These are phyloP conservation scores for Triticum timopheevii DNA, from an alignment of 176 grass and related monocot species.

Conservation along the genomic window DNA sequence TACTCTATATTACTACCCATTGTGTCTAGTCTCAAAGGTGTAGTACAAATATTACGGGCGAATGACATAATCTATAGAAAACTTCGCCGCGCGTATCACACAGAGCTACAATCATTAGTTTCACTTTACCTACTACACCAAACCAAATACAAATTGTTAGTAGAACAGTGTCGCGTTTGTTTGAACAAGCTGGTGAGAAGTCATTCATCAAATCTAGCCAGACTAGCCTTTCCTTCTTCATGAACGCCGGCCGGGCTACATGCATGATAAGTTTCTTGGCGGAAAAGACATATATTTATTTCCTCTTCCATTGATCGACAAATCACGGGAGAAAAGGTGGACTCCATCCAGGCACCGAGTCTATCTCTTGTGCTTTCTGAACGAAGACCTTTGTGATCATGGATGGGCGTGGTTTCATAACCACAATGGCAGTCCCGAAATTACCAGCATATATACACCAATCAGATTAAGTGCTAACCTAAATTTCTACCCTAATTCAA, in stretches of 20 bases:
- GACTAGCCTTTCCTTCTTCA: background rate
- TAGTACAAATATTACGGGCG: background rate
- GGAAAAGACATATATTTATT: background rate
- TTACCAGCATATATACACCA: background rate
- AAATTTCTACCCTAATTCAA: background rate
- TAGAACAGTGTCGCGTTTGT: background rate
- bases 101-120: background rate
- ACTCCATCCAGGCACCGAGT: too few species aligned
- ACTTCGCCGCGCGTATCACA: background rate
- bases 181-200: background rate
- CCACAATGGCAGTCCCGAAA: background rate
- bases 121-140: background rate
- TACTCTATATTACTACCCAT: too few species aligned
- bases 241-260: background rate
- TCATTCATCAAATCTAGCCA: background rate
- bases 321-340: background rate
- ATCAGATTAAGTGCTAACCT: background rate
- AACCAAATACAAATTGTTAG: background rate
- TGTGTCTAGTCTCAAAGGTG: too few species aligned
- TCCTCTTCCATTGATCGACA: background rate
- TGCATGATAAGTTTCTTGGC: background rate
- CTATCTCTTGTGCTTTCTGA: background rate
- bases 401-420: background rate
- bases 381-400: background rate
- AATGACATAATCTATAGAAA: too few species aligned